phyloP scores from a whole-genome alignment of 306 rosid species.

The Pueraria montana region DNA sequence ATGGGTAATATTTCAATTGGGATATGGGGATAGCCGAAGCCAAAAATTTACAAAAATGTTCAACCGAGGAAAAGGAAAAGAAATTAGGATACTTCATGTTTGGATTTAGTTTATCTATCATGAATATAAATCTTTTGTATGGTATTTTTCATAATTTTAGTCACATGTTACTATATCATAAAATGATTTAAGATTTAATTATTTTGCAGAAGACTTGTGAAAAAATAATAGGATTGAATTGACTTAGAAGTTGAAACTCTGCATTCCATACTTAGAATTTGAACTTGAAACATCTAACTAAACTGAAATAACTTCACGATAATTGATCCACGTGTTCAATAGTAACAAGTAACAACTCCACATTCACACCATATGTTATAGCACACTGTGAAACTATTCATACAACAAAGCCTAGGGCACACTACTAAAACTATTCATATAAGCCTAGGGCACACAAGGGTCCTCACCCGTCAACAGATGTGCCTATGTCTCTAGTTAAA shows the following conservation, averaged over 20 bases:
- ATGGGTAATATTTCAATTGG: not conserved
- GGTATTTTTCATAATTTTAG: not conserved
- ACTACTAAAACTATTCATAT: constrained; percentile 19
- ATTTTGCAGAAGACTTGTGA: no score
- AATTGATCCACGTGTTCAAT: no score
- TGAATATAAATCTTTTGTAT: not conserved
- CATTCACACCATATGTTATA: not conserved
- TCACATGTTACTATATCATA: not conserved
- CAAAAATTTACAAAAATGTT: not conserved
- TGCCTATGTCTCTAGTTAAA: constrained; percentile 47
- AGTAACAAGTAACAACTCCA: no score
- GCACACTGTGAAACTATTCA: constrained; percentile 28
- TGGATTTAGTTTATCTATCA: constrained; percentile 9
- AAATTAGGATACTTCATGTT: not conserved
- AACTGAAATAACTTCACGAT: no score
- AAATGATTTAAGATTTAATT: no score
- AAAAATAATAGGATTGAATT: no score
- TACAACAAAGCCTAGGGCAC: not conserved
- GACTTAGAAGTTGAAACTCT: no score
- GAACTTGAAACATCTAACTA: no score
- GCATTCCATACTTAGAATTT: no score
- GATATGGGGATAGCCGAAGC: constrained; percentile 3
- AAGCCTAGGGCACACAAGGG: constrained; percentile 32
- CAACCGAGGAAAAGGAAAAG: not conserved
- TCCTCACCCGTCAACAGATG: constrained; percentile 32